Base-by-base conservation (phyloP, 2,329 filamentous ascomycete genomes). In the Cercospora beticola region DNA sequence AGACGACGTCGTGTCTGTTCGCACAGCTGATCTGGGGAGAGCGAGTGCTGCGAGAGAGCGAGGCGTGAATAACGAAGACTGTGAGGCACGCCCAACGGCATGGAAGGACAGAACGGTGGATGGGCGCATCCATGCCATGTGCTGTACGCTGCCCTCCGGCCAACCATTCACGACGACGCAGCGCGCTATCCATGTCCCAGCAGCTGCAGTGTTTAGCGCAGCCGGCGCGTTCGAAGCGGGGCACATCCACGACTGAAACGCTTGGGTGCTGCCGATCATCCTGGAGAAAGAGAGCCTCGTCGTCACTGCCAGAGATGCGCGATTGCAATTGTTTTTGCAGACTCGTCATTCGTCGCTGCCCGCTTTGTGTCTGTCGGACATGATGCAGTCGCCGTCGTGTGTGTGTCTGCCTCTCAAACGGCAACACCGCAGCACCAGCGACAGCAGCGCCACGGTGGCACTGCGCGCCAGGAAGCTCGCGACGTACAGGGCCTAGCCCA, bases 401-500 rank as follows among this genome's bases (percentile, higher is more conserved):
- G n/a, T 14, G 23, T 14, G 16, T 18, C 57, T 36, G 31, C 58
- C 9, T 14, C 16, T 40, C 28, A 1, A 61, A 6, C 58, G 4
- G 30, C 58, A 30, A 16, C 49, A 21, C 18, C 18, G 23, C 49
- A 12, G 49, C 18, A 54, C 9, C n/a, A 36, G 31, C 31, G 31
- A 36, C 43, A 54, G 7, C 43, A 56, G 61, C 61, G 61, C 61
- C 61, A 63, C 61, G 16, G 46, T 63, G 60, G 33, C 60, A 49
- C 60, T 31, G 18, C 14, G 40, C 60, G 60, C 40, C 60, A 54
- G n/a, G 23, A 52, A 56, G 61, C 26, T 31, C 43, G 28, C 21
- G 7, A 23, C 26, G 26, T 56, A 12, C 40, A 31, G 62, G 46
- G 62, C 16, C 62, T 64, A 31, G 46, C 21, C 62, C 62, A 36